Percentiles rank a stretch among this genome's conserved stretches.
Conservation (phyloP, 179 eudicot genomes). For the Heliamphora pulchella region DNA sequence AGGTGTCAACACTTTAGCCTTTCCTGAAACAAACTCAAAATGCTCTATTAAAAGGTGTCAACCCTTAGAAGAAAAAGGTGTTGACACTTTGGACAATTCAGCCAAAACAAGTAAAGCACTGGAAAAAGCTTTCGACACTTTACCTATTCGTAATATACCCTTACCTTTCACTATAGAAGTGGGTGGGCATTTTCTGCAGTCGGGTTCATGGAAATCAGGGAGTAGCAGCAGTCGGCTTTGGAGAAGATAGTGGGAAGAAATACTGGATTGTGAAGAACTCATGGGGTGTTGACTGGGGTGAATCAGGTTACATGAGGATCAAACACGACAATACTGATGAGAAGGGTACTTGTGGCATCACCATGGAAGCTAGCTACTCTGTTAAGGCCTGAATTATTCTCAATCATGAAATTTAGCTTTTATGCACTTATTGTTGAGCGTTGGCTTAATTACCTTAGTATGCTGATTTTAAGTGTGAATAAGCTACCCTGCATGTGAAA, state of each 20-base stretch:
- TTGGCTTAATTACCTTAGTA: neutral
- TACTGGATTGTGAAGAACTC: slow-evolving; percentile 83
- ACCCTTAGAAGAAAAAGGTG: too few species aligned
- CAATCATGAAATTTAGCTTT: neutral
- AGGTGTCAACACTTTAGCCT: too few species aligned
- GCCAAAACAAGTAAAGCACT: too few species aligned
- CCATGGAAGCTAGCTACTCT: slow-evolving; percentile 71
- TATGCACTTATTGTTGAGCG: neutral
- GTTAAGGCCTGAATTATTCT: slow-evolving; percentile 31
- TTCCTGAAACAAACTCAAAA: too few species aligned
- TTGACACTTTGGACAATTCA: too few species aligned
- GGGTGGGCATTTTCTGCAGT: too few species aligned
- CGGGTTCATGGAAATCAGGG: slow-evolving; percentile 35
- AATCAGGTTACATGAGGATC: slow-evolving; percentile 68
- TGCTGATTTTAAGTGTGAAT: neutral
- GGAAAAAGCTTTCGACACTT: too few species aligned
- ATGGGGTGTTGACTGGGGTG: slow-evolving; percentile 83
- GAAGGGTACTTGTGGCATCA: slow-evolving; percentile 70
- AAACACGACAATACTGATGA: slow-evolving; percentile 42
- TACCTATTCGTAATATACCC: too few species aligned
- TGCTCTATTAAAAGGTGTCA: too few species aligned
- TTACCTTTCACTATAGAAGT: too few species aligned
- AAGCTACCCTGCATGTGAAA: neutral
- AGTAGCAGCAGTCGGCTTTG: slow-evolving; percentile 73
- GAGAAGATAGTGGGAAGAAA: slow-evolving; percentile 63